Evolutionary conservation across 2,329 filamentous ascomycete species (phyloP).

Genomic region (Fusarium piperis): DNA sequence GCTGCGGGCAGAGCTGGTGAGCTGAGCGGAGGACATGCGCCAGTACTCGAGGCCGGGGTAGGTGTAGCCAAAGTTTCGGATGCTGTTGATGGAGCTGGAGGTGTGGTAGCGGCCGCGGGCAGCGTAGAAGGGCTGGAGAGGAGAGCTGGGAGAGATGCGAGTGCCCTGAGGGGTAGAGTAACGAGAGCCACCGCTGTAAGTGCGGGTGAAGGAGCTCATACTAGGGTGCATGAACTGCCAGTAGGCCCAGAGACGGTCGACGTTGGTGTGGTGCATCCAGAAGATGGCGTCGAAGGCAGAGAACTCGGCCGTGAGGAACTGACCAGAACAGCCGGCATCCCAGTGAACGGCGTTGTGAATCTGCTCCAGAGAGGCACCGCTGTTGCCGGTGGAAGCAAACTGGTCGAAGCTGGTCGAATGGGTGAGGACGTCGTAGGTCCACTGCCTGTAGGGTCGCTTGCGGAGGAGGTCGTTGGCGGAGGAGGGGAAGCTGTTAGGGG

Average conservation of each 20-base stretch:
- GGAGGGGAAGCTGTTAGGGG: conserved; percentile 50
- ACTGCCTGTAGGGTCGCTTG: conserved; percentile 49
- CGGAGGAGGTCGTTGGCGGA: conserved; percentile 50
- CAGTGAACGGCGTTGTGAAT: conserved; percentile 56
- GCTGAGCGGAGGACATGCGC: conserved; percentile 44
- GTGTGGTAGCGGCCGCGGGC: conserved; percentile 54
- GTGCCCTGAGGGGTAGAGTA: conserved; percentile 55
- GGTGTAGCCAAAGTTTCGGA: conserved; percentile 51
- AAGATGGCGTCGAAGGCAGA: conserved; percentile 59
- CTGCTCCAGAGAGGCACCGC: conserved; percentile 54
- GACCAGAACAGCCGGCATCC: conserved; percentile 52
- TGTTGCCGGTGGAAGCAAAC: conserved; percentile 48
- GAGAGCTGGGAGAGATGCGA: conserved; percentile 54
- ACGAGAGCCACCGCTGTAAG: conserved; percentile 47
- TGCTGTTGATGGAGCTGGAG: conserved; percentile 46
- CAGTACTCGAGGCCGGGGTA: conserved; percentile 51
- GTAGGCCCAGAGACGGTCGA: conserved; percentile 72
- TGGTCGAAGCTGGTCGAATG: conserved; percentile 48
- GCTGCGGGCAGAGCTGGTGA: conserved; percentile 43
- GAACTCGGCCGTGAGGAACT: conserved; percentile 53
- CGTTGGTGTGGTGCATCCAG: conserved; percentile 64
- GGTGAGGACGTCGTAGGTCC: conserved; percentile 55
- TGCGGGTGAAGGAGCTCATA: conserved; percentile 47
- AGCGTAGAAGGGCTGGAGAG: conserved; percentile 62
- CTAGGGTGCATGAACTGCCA: conserved; percentile 57